Conservation (phyloP, 345 rosid species). For the Hevea brasiliensis region DNA sequence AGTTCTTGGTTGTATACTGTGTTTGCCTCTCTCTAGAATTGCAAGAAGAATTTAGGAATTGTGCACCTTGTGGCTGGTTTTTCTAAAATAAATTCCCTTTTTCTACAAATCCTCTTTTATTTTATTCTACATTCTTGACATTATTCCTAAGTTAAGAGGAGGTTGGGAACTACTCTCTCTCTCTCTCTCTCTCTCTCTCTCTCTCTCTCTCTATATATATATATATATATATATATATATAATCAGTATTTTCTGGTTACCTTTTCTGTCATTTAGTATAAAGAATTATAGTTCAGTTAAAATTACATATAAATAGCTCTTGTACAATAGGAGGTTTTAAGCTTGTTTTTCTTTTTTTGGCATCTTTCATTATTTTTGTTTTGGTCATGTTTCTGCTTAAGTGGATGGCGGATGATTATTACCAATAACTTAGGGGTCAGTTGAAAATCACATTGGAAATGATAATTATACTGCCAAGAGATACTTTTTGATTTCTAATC, state of each 20-base stretch:
- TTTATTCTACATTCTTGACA: background rate
- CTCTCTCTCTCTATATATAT: no score
- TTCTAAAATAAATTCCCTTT: background rate
- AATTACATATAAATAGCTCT: background rate
- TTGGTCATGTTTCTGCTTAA: background rate
- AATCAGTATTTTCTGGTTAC: background rate
- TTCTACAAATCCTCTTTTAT: background rate
- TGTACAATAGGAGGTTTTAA: background rate
- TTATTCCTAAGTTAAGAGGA: background rate
- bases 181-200: no score
- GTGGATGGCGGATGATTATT: background rate
- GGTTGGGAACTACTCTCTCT: background rate
- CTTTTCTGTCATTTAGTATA: background rate
- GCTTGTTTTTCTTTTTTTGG: background rate
- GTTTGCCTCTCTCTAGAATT: background rate
- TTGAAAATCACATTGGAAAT: background rate
- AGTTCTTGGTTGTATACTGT: background rate
- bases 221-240: no score
- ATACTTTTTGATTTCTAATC: background rate
- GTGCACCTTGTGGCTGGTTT: background rate
- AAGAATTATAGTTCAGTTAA: background rate
- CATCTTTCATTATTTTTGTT: background rate
- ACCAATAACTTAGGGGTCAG: background rate
- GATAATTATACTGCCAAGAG: background rate
- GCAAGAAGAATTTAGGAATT: background rate